Conservation (phyloP, 768 basidiomycete species). For the Boletus rubroflammeus region DNA sequence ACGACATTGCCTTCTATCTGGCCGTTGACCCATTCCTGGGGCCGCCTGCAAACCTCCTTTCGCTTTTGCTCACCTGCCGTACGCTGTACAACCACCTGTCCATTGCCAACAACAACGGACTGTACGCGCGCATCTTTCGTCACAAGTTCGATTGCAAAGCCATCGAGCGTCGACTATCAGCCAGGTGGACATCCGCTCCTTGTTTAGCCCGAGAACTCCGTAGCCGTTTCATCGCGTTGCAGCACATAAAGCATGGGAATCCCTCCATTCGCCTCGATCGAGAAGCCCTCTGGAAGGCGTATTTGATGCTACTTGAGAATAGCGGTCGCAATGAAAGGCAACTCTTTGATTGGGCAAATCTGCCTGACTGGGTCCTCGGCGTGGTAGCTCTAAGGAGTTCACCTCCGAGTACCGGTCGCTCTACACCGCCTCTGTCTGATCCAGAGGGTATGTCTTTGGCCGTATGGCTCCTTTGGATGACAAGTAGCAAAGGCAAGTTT, state of each 20-base stretch:
- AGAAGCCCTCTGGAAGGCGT: slow-evolving; percentile 53
- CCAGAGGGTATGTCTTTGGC: slow-evolving; percentile 37
- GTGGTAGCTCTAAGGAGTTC: slow-evolving; percentile 12
- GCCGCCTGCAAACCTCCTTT: slow-evolving; percentile 39
- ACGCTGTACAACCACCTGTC: slow-evolving; percentile 35
- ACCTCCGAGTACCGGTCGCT: background rate
- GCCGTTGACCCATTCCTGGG: slow-evolving; percentile 38
- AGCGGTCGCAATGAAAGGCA: slow-evolving; percentile 46
- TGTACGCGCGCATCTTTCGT: slow-evolving; percentile 44
- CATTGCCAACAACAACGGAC: slow-evolving; percentile 33
- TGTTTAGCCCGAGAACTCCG: slow-evolving; percentile 43
- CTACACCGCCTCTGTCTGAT: slow-evolving; percentile 28
- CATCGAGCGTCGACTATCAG: slow-evolving; percentile 36
- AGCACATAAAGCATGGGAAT: slow-evolving; percentile 37
- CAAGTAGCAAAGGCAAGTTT: slow-evolving; percentile 36
- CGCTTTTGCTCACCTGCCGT: slow-evolving; percentile 39
- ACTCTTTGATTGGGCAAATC: slow-evolving; percentile 39
- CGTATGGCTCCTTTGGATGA: slow-evolving; percentile 49
- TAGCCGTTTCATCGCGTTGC: slow-evolving; percentile 39
- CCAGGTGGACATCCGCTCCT: slow-evolving; percentile 35
- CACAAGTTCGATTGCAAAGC: slow-evolving; percentile 44
- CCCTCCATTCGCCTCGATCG: slow-evolving; percentile 15
- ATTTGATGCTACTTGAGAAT: slow-evolving; percentile 52
- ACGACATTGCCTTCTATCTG: slow-evolving; percentile 42
- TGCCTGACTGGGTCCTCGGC: slow-evolving; percentile 28